Base-by-base conservation (phyloP, 1,139 yeast genomes). In the Casaregolazyma lundiana region DNA sequence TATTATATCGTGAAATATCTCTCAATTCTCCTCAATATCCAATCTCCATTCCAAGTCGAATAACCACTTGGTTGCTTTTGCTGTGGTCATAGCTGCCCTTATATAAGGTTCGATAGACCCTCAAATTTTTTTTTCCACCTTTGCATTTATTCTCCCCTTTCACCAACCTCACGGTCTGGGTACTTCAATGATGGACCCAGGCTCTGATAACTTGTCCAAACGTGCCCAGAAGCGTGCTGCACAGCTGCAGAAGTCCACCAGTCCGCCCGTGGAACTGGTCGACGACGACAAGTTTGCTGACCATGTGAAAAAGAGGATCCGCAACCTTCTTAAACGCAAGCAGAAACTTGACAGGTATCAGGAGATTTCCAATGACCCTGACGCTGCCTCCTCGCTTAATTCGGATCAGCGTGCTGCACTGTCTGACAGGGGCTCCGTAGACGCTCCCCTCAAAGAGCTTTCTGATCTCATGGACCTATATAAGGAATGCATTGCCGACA, bases 291-390 rank as follows among this genome's bases (percentile, higher is more conserved):
- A 57, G 20, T 54, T 62, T 34, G 44, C 54, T 32, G 67, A 64
- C 45, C 54, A 57, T 45, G 43, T 65, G 24, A 65, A 61, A 44
- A 65, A 62, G 53, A 63, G 71, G 11, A 56, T 65, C 41, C 65
- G 71, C 43, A 67, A 67, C 50, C 54, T 67, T 32, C 64, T 60
- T 46, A 67, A 67, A 53, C 61, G 70, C 38, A 65, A 65, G 56
- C 59, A 54, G 49, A 58, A 60, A 35, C 59, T 67, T 30, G 71
- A 67, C 51, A 60, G 61, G 46, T 65, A 65, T 51, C 64, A 60
- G 43, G 64, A 61, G 44, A 53, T 59, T 21, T 57, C 58, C 17
- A 63, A 60, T 19, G 15, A 26, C 13, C 4, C 32, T 11, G 44
- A 54, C 9, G 46, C 32, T 9, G 45, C 40, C 26, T 42, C 45